phyloP scores from a whole-genome alignment of 2,329 filamentous ascomycete species.

The Colletotrichum ledebouriae region DNA sequence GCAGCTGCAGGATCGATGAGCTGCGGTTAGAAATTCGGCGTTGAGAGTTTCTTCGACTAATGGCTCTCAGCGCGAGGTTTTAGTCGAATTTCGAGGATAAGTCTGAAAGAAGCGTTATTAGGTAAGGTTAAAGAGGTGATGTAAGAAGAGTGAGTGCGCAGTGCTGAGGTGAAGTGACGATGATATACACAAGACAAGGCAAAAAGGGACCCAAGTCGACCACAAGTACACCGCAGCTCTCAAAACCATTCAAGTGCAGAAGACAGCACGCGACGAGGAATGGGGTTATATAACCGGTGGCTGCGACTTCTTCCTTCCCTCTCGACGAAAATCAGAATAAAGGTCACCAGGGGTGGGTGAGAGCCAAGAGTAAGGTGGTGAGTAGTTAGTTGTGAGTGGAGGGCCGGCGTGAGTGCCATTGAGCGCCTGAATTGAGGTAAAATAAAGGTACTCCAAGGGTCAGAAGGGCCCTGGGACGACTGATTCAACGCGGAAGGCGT shows the following conservation, averaged over 20 bases:
- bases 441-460: conserved; percentile 15
- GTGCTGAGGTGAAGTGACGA: conserved; percentile 7
- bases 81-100: not conserved
- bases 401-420: conserved; percentile 17
- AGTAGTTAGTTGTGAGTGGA: not conserved
- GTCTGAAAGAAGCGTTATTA: not conserved
- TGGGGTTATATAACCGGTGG: not conserved
- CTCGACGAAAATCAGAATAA: conserved; percentile 14
- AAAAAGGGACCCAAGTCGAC: not conserved
- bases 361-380: not conserved
- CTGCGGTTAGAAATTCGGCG: not conserved
- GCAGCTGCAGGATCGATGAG: not conserved
- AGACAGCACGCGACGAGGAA: conserved; percentile 15
- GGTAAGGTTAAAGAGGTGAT: conserved; percentile 15
- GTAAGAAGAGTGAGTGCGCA: conserved; percentile 3
- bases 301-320: not conserved
- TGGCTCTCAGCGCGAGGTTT: not conserved
- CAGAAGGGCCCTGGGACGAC: conserved; percentile 15
- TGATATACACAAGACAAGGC: not conserved
- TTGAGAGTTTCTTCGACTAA: not conserved
- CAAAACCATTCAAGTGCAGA: not conserved
- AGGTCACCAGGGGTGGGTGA: conserved; percentile 10
- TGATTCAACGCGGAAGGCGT: conserved; percentile 39
- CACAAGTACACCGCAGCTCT: not conserved
- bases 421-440: conserved; percentile 26